phyloP scores from a whole-genome alignment of 768 basidiomycete species.

The Mycena galopus region DNA sequence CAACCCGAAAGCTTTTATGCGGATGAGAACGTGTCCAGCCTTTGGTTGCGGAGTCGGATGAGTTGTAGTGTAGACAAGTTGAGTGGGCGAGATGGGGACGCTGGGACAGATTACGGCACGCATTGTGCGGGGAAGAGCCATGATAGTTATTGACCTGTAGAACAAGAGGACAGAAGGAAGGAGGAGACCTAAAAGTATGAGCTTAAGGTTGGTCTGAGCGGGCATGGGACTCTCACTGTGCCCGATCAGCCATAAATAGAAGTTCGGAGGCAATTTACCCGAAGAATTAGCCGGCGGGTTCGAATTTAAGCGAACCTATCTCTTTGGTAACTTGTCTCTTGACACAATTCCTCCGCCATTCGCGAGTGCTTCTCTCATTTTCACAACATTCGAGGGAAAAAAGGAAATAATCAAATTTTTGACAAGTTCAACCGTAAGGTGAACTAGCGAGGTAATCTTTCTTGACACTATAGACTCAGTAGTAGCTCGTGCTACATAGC shows the following conservation, averaged over 20 bases:
- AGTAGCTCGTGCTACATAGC: no score
- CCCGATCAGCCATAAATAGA: neutral
- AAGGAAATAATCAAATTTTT: no score
- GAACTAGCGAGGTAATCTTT: no score
- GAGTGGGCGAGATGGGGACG: constrained; percentile 38
- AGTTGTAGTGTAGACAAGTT: constrained; percentile 37
- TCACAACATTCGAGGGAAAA: no score
- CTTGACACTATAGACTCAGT: no score
- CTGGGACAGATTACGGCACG: constrained; percentile 42
- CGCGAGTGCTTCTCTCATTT: no score
- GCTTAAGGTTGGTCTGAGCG: neutral
- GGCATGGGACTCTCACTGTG: neutral
- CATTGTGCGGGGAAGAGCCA: constrained; percentile 36
- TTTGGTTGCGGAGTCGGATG: constrained; percentile 39
- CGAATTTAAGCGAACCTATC: no score
- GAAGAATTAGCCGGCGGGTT: no score
- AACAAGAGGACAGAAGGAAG: neutral
- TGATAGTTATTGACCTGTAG: neutral
- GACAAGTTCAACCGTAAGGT: no score
- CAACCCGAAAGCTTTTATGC: constrained; percentile 38
- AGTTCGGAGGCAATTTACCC: constrained; percentile 3
- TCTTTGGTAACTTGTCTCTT: no score
- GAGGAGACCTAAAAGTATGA: neutral
- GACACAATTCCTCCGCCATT: no score
- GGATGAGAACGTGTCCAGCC: constrained; percentile 41